Evolutionary conservation across 306 rosid species (phyloP), one percentile per base, ranked within the genome.

Genomic region (Notholithocarpus densiflorus): DNA sequence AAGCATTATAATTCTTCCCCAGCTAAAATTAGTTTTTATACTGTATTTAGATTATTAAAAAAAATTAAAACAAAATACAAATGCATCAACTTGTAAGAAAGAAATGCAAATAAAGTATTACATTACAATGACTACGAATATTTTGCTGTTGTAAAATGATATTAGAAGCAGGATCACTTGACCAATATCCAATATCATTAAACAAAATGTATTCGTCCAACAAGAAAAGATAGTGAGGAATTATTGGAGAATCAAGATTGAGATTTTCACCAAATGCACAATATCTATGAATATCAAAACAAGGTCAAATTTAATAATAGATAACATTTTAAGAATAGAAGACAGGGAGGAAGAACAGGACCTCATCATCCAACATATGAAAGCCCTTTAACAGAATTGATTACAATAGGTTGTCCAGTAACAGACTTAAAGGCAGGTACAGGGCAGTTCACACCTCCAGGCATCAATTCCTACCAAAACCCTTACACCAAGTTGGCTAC

Each of bases 381-480:
- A 85, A 90, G 15, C 99, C 99, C 85, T 96, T 96, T 91, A 2
- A 87, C 99, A 0, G 97, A 91, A 79, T 96, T 97, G 71, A 96
- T 87, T 62, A 91, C 61, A 60, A 96, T 87, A 2, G 99, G 98
- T 72, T 96, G 98, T 56, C 99, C 99, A 17, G 93, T 97, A 66
- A 96, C 97, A 3, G 98, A 96, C 82, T 91, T 96, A 74, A 96
- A 96, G 60, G 98, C 99, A 60, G 98, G 97, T 24, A 93, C 99
- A 2, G 98, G 99, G 29, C 98, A 96, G 71, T 90, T 93, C 9
- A 96, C 99, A 56, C 99, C 97, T 79, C 99, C 99, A 21, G 99
- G 99, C 98, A 93, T 85, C 89, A 95, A 81, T 86, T 95, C 92
- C 97, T 90, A 76, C 20, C 55, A 64, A 21, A 72, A 29, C 52